These are phyloP conservation scores for Bisporella sp. DNA, from an alignment of 2,329 filamentous ascomycete species.

Conservation along the genomic window DNA sequence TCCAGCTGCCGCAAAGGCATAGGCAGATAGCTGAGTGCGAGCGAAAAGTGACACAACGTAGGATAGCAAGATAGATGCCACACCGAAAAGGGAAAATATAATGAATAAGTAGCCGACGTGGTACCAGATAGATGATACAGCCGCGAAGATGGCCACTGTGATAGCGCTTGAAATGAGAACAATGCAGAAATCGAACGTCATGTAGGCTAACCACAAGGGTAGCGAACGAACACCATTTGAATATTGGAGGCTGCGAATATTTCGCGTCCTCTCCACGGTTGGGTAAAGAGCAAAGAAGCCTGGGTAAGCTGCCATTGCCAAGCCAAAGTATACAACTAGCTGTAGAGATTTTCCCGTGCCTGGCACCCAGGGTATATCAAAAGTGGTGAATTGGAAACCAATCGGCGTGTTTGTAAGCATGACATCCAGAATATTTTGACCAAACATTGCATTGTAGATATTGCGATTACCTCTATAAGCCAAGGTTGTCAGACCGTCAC, in stretches of 20 bases:
- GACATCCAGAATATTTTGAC: conserved; percentile 60
- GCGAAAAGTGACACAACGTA: conserved; percentile 80
- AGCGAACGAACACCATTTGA: conserved; percentile 81
- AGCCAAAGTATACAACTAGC: conserved; percentile 72
- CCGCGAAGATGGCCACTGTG: conserved; percentile 62
- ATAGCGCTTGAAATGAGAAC: conserved; percentile 61
- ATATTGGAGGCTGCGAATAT: conserved; percentile 81
- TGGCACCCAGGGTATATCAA: conserved; percentile 67
- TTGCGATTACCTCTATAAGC: conserved; percentile 62
- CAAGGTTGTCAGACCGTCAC: conserved; percentile 52
- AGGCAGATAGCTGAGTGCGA: conserved; percentile 73
- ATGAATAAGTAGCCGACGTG: conserved; percentile 75
- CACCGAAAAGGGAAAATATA: conserved; percentile 72
- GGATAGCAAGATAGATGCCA: conserved; percentile 67
- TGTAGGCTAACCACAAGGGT: conserved; percentile 80
- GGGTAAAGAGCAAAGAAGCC: conserved; percentile 87
- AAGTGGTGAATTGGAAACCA: conserved; percentile 63
- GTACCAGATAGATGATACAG: conserved; percentile 63
- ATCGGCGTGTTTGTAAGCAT: conserved; percentile 63
- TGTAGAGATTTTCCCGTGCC: conserved; percentile 67
- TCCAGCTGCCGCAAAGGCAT: conserved; percentile 72
- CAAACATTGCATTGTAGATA: conserved; percentile 48
- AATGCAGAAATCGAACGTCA: conserved; percentile 71
- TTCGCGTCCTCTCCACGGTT: conserved; percentile 71
- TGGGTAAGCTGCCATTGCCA: conserved; percentile 72